These are phyloP conservation scores for Clavariopsis aquatica DNA, from an alignment of 495 filamentous ascomycete genomes.

Conservation along the genomic window DNA sequence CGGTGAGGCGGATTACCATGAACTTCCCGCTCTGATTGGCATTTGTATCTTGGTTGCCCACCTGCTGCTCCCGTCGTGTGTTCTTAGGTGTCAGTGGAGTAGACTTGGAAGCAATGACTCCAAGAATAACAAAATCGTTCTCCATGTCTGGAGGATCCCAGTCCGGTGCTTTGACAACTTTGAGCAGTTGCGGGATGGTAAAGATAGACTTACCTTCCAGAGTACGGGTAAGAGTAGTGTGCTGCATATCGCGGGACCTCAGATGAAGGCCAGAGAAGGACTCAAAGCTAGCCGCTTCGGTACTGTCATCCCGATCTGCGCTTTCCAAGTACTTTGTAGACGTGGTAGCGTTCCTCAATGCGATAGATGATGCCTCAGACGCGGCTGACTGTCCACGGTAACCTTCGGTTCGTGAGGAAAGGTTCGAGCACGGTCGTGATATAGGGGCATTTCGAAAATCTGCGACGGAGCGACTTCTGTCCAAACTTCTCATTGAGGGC, in stretches of 20 bases:
- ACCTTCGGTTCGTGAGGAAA: constrained; percentile 27
- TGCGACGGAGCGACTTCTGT: constrained; percentile 25
- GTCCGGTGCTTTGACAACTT: constrained; percentile 76
- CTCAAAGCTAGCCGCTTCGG: constrained; percentile 58
- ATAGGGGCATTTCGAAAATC: constrained; percentile 11
- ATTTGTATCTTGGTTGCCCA: constrained; percentile 56
- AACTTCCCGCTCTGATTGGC: constrained; percentile 70
- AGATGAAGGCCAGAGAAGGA: constrained; percentile 84
- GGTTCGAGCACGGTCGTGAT: constrained; percentile 14
- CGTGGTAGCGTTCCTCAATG: not conserved
- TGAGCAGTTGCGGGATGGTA: constrained; percentile 78
- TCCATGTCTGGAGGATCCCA: constrained; percentile 84
- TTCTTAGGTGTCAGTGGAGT: constrained; percentile 69
- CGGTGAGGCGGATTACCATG: constrained; percentile 86
- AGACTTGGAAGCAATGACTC: constrained; percentile 83
- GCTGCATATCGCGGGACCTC: constrained; percentile 81
- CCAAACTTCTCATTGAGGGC: not conserved
- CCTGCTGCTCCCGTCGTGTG: constrained; percentile 48
- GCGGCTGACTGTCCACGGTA: constrained; percentile 19
- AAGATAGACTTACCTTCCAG: constrained; percentile 74
- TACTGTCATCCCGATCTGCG: constrained; percentile 17
- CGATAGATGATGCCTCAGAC: constrained; percentile 13
- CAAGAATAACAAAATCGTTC: constrained; percentile 83
- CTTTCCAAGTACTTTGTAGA: constrained; percentile 15
- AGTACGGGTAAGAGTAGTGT: constrained; percentile 72